These are phyloP conservation scores for Chrysochromulina tobinii DNA, from an alignment of 78 protist species.

Conservation along the genomic window DNA sequence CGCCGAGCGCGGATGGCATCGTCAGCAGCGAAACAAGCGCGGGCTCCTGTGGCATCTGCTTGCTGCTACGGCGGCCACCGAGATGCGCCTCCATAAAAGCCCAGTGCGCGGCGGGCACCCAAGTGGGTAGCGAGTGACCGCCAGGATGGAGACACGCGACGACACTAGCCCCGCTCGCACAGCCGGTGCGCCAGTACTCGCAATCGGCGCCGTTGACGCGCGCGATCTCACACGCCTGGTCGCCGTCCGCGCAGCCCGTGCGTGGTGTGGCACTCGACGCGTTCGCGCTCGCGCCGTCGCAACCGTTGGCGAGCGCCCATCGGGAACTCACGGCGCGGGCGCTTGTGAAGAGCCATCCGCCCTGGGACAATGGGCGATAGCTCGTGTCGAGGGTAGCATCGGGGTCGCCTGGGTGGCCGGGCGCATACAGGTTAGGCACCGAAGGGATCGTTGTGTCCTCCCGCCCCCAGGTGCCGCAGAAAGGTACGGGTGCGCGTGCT, in stretches of 20 bases:
- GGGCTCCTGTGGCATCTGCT: too few relatives aligned
- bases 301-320: neutral
- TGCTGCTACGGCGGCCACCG: too few relatives aligned
- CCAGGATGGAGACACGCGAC: neutral
- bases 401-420: neutral
- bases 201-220: neutral
- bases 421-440: neutral
- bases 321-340: neutral
- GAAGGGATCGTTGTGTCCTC: neutral
- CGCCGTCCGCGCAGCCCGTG: too few relatives aligned
- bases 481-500: neutral
- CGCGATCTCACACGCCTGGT: neutral
- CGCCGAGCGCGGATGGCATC: too few relatives aligned
- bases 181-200: neutral
- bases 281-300: neutral
- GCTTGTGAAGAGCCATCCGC: neutral
- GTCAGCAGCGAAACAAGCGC: too few relatives aligned
- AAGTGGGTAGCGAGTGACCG: neutral
- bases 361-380: neutral
- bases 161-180: neutral
- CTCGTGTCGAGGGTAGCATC: neutral
- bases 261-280: too few relatives aligned
- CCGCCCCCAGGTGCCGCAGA: neutral
- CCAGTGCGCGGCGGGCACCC: neutral
- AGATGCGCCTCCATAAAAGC: neutral